Evolutionary conservation across 2,329 filamentous ascomycete genomes (phyloP), one percentile per base, ranked within the genome.

Genomic region (Malbranchea zuffiana): DNA sequence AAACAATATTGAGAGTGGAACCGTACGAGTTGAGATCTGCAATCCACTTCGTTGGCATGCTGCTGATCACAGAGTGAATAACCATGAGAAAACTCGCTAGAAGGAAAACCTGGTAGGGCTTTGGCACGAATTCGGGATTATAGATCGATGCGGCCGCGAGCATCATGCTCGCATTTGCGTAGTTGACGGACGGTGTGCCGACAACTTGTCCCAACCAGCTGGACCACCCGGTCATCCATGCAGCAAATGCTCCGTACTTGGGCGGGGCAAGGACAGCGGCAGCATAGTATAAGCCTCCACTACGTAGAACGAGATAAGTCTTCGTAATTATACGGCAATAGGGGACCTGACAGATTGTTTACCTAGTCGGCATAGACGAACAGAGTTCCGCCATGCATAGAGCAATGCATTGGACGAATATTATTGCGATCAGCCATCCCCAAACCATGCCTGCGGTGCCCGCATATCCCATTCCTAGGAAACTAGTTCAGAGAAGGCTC

Each of bases 341-440:
- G 8, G n/a, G n/a, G 12, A 19, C n/a, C 13, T 16, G 17, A 38
- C 20, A 10, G 27, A 32, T 12, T 6, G 16, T 47, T 35, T 52
- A 68, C 55, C 69, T 74, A 2, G 79, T 82, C 3, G 79, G 79
- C 78, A 83, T 82, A 29, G 74, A 75, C 2, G 74, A 79, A 49
- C 79, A 82, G 12, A 84, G 62, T 56, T 84, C 80, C 1, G 80
- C 80, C 72, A 78, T 77, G 13, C 70, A 71, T 58, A 75, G 69
- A 6, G 80, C 79, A 39, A 83, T 72, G 54, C 73, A 76, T 51
- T 82, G 72, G 25, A 84, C 81, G 26, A 82, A 82, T 4, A 78
- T 47, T 71, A 82, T 80, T 32, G 78, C 78, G 30, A 84, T 65
- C 18, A 83, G 59, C 80, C 80, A 85, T 4, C 80, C 80, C 80